Base-by-base conservation (phyloP, 306 rosid species). In the Glycine soja region DNA sequence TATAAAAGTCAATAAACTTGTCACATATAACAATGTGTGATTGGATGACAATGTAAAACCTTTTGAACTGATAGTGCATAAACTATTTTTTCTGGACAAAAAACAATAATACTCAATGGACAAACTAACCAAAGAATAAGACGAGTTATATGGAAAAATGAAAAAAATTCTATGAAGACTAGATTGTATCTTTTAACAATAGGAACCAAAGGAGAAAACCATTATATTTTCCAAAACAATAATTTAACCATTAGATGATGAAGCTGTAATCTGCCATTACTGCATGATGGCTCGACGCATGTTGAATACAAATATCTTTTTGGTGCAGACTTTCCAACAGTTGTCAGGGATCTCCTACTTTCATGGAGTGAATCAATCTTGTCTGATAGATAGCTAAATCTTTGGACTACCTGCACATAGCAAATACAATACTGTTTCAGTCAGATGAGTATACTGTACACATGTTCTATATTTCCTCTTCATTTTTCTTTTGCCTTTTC, bases 281-380 rank as follows among this genome's bases (percentile, higher is more conserved):
- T 64, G 18, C 3, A 66, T 8, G 24, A 14, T 0, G 11, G 24
- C 80, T 45, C 36, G 67, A 79, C 9, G 72, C 7, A 64, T 66
- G 75, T 65, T 66, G 11, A 81, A 52, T 42, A 63, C 42, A n/a
- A 72, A 14, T 46, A n/a, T 68, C 40, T 54, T 70, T 72, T 43
- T 75, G 59, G 64, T 81, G 85, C 85, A 96, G 99, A 96, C 58
- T 90, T 96, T 0, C 99, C 99, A 4, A 66, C 81, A 0, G 89
- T 92, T 58, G 90, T 88, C 54, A 89, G 97, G 80, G 98, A 95
- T 85, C 51, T 93, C 88, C 86, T 96, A 74, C 97, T 96, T 73
- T 91, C 98, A 34, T 96, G 97, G 99, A 96, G 89, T 40, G 88
- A 90, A 14, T 86, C 94, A 3, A 82, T 96, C 19, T 87, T 96